These are phyloP conservation scores for Magnaporthiopsis rhizophila DNA, from an alignment of 2,329 filamentous ascomycete species.

Conservation along the genomic window DNA sequence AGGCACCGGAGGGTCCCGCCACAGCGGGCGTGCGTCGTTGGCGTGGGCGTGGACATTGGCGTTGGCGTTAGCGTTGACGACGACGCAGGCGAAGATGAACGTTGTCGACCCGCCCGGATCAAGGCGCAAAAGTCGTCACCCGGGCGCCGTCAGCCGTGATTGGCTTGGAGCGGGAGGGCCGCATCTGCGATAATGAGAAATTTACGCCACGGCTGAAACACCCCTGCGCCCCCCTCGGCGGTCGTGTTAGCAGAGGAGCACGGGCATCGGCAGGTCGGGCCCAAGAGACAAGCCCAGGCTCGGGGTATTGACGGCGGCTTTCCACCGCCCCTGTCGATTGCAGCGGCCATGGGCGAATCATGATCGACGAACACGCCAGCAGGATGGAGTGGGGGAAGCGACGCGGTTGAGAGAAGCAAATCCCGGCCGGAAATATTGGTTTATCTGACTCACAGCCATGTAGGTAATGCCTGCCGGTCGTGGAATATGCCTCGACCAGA, in stretches of 20 bases:
- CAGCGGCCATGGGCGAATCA: constrained; percentile 2
- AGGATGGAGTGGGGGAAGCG: constrained; percentile 3
- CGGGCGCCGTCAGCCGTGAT: constrained; percentile 17
- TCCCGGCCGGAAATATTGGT: neutral
- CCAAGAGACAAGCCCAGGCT: neutral
- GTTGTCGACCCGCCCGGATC: neutral
- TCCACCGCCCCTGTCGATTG: neutral
- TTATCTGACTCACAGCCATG: constrained; percentile 5
- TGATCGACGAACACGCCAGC: neutral
- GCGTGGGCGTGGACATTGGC: neutral
- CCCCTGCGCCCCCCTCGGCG: no score
- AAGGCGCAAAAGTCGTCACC: neutral
- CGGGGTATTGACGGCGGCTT: constrained; percentile 1
- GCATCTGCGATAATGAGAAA: constrained; percentile 19
- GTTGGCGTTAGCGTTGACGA: neutral
- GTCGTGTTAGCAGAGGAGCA: neutral
- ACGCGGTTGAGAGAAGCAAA: neutral
- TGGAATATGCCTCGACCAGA: neutral
- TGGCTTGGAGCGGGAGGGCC: constrained; percentile 19
- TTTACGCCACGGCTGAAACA: constrained; percentile 29
- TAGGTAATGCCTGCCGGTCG: neutral
- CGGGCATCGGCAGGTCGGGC: neutral
- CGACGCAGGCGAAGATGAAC: neutral
- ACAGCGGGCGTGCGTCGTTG: neutral
- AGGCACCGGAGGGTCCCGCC: neutral